Evolutionary conservation across 352 stramenopile genomes (phyloP).

Genomic region (Globisporangium alternatum): DNA sequence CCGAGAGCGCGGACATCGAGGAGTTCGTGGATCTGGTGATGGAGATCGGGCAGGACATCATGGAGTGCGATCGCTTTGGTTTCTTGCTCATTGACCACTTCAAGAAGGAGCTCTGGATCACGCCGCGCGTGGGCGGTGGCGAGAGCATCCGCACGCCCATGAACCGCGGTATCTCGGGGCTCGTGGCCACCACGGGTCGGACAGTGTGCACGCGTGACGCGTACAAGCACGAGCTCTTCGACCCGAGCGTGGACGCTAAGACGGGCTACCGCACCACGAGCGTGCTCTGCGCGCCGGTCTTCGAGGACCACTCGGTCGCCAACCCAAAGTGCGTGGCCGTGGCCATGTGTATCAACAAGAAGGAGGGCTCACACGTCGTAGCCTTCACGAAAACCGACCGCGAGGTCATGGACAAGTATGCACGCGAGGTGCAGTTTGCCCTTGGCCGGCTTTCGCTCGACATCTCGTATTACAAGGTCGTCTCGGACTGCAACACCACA

Average conservation of each 20-base stretch:
- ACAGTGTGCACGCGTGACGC: conserved; percentile 58
- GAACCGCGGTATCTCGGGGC: conserved; percentile 62
- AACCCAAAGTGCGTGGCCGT: conserved; percentile 60
- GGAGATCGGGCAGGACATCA: conserved; percentile 71
- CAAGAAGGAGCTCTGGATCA: conserved; percentile 80
- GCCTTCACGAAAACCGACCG: conserved; percentile 60
- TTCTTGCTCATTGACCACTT: conserved; percentile 72
- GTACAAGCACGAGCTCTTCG: conserved; percentile 74
- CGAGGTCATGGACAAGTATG: conserved; percentile 57
- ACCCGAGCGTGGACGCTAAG: conserved; percentile 61
- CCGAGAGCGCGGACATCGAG: conserved; percentile 57
- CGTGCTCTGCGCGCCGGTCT: conserved; percentile 70
- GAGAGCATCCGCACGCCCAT: conserved; percentile 62
- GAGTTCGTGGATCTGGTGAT: conserved; percentile 68
- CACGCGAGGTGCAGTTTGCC: conserved; percentile 64
- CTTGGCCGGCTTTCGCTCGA: conserved; percentile 63
- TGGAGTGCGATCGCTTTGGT: conserved; percentile 70
- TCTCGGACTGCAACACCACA: conserved; percentile 35
- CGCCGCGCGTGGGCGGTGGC: conserved; percentile 35
- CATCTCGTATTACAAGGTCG: conserved; percentile 80
- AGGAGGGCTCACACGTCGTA: conserved; percentile 63
- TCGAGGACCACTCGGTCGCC: conserved; percentile 52
- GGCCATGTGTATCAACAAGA: conserved; percentile 91
- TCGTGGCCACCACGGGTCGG: conserved; percentile 61
- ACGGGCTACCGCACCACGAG: conserved; percentile 77